A percentile compares a stretch with the other conserved stretches of the same genome.
Conservation (phyloP, 192 early-diverging fungal species). For the Rhizophagus sp. region DNA sequence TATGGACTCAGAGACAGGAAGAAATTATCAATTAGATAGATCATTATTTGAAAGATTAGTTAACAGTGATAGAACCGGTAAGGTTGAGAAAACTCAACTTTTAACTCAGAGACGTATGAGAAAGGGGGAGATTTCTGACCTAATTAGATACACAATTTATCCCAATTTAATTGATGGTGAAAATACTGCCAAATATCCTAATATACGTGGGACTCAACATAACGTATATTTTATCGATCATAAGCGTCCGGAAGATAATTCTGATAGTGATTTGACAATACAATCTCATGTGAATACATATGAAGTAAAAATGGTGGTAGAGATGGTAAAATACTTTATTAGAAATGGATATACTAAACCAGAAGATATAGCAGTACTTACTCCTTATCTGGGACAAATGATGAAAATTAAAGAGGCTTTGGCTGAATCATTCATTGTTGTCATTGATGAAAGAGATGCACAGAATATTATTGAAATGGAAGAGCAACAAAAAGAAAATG, state of each 20-base stretch:
- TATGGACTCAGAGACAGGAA: conserved; percentile 38
- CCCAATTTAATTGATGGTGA: conserved; percentile 44
- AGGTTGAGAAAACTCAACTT: conserved; percentile 2
- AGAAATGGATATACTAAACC: conserved; percentile 49
- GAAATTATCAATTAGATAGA: conserved; percentile 45
- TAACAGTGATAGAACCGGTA: not conserved
- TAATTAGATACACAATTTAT: conserved; percentile 52
- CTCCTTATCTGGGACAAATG: conserved; percentile 57
- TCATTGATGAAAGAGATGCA: conserved; percentile 44
- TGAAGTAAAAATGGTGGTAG: conserved; percentile 53
- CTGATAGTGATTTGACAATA: conserved; percentile 37
- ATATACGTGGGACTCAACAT: conserved; percentile 41
- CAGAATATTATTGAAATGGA: conserved; percentile 35
- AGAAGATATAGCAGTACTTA: conserved; percentile 55
- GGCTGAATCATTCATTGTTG: conserved; percentile 30
- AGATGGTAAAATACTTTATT: conserved; percentile 48
- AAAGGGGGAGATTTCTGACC: conserved; percentile 45
- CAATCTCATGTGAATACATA: conserved; percentile 49
- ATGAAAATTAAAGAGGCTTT: conserved; percentile 43
- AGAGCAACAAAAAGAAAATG: not conserved
- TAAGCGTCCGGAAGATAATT: conserved; percentile 42
- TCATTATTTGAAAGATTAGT: conserved; percentile 54
- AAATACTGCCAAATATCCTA: conserved; percentile 30
- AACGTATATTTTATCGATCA: conserved; percentile 56
- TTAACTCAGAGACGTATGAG: conserved; percentile 53